Percentiles rank a stretch among this genome's conserved stretches.
These are phyloP conservation scores for Phytophthora multivora DNA, from an alignment of 352 stramenopile species.

Conservation along the genomic window DNA sequence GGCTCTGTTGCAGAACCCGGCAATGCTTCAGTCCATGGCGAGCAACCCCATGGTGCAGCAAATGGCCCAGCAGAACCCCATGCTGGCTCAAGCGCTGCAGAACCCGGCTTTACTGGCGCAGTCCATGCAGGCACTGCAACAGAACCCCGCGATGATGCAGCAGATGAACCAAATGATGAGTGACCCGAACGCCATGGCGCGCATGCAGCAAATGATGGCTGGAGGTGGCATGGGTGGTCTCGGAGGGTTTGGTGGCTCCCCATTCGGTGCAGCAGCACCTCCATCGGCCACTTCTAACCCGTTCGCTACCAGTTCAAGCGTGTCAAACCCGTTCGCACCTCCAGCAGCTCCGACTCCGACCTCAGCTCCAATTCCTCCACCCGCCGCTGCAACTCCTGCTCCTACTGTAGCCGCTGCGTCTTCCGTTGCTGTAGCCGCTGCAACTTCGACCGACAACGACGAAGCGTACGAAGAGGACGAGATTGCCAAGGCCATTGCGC, in stretches of 20 bases:
- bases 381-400: constrained; percentile 5
- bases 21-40: constrained; percentile 68
- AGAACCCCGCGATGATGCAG: constrained; percentile 84
- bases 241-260: constrained; percentile 25
- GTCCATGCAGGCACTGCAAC: constrained; percentile 70
- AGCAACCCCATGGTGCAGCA: constrained; percentile 81
- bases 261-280: constrained; percentile 36
- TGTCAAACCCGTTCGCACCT: constrained; percentile 19
- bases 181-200: constrained; percentile 69
- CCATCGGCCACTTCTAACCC: constrained; percentile 39
- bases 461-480: constrained; percentile 73
- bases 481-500: constrained; percentile 78
- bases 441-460: constrained; percentile 20
- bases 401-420: constrained; percentile 3
- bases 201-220: constrained; percentile 75
- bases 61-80: constrained; percentile 79
- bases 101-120: constrained; percentile 75
- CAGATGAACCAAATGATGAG: constrained; percentile 85
- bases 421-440: constrained; percentile 12
- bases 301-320: constrained; percentile 33
- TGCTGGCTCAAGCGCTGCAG: constrained; percentile 77
- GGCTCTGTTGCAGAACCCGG: constrained; percentile 76
- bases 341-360: constrained; percentile 12
- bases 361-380: constrained; percentile 1
- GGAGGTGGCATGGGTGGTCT: constrained; percentile 31